Percentiles rank a stretch among this genome's conserved stretches.
Evolutionary conservation across 805 yeast genomes (phyloP).

Genomic region (Metschnikowia lochheadii): DNA sequence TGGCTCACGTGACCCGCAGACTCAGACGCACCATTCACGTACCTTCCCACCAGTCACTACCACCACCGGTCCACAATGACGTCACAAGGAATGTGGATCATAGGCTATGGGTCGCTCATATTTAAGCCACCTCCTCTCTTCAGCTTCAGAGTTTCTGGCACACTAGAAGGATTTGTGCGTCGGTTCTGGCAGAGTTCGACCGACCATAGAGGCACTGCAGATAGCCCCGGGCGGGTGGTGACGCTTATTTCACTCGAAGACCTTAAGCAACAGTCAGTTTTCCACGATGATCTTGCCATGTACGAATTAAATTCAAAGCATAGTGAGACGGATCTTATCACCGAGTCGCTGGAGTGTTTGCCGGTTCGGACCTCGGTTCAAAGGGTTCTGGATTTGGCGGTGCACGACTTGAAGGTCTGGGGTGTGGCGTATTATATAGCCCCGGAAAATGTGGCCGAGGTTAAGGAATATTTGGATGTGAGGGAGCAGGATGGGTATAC

Average conservation of each 20-base stretch:
- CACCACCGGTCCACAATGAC: background rate
- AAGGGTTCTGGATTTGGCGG: slow-evolving; percentile 22
- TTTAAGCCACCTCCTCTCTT: slow-evolving; percentile 85
- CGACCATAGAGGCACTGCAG: slow-evolving; percentile 88
- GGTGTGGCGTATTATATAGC: slow-evolving; percentile 84
- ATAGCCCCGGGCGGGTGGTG: slow-evolving; percentile 83
- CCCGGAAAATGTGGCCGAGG: slow-evolving; percentile 56
- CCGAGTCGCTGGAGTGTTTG: slow-evolving; percentile 7
- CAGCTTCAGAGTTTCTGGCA: slow-evolving; percentile 62
- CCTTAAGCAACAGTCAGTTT: slow-evolving; percentile 37
- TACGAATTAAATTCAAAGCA: slow-evolving; percentile 23
- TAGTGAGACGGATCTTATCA: background rate
- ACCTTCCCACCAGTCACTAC: background rate
- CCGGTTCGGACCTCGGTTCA: background rate
- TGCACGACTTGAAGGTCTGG: slow-evolving; percentile 54
- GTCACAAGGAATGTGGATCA: slow-evolving; percentile 62
- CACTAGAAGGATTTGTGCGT: slow-evolving; percentile 69
- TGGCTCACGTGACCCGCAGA: background rate
- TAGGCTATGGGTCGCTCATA: slow-evolving; percentile 86
- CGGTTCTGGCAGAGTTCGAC: slow-evolving; percentile 89
- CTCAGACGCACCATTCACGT: background rate
- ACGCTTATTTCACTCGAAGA: slow-evolving; percentile 66
- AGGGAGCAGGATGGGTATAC: slow-evolving; percentile 91
- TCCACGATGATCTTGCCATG: slow-evolving; percentile 40
- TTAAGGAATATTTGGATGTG: slow-evolving; percentile 65